Evolutionary conservation across 2,329 filamentous ascomycete species (phyloP).

Genomic region (Corinectria fuckeliana): DNA sequence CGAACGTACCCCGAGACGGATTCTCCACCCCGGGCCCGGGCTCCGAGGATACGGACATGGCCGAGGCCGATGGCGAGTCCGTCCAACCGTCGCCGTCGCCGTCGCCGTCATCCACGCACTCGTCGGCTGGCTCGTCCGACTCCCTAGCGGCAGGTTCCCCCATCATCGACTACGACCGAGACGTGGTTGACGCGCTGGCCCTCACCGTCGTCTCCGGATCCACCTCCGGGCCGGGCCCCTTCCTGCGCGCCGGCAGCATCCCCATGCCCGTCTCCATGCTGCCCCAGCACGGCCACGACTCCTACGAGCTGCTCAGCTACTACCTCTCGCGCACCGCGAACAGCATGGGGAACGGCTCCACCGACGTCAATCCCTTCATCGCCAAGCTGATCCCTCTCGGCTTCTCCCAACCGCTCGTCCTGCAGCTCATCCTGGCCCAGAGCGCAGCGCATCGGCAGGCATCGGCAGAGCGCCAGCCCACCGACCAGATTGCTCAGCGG

Average conservation of each 20-base stretch:
- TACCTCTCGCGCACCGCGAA: slow-evolving; percentile 52
- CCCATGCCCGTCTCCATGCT: slow-evolving; percentile 40
- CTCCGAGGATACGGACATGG: slow-evolving; percentile 35
- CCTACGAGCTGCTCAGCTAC: slow-evolving; percentile 53
- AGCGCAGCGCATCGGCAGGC: slow-evolving; percentile 48
- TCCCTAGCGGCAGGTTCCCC: slow-evolving; percentile 11
- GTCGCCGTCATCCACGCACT: slow-evolving; percentile 28
- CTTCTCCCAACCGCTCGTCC: slow-evolving; percentile 52
- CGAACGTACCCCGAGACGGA: slow-evolving; percentile 17
- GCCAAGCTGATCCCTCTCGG: slow-evolving; percentile 53
- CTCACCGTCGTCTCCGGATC: slow-evolving; percentile 21
- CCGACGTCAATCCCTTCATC: slow-evolving; percentile 53
- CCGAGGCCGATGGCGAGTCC: slow-evolving; percentile 29
- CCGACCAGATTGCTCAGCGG: slow-evolving; percentile 42
- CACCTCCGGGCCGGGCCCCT: slow-evolving; percentile 3
- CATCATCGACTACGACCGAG: slow-evolving; percentile 22
- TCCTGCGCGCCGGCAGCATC: slow-evolving; percentile 29
- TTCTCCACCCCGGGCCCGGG: slow-evolving; percentile 24
- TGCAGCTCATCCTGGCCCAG: slow-evolving; percentile 55
- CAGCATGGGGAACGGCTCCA: slow-evolving; percentile 56
- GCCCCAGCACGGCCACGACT: slow-evolving; percentile 43
- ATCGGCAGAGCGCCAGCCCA: slow-evolving; percentile 35
- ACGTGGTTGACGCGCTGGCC: slow-evolving; percentile 30
- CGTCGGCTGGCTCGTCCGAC: slow-evolving; percentile 28
- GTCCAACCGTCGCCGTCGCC: slow-evolving; percentile 28